These are phyloP conservation scores for Hebeloma cylindrosporum DNA, from an alignment of 768 basidiomycete species.

Conservation along the genomic window DNA sequence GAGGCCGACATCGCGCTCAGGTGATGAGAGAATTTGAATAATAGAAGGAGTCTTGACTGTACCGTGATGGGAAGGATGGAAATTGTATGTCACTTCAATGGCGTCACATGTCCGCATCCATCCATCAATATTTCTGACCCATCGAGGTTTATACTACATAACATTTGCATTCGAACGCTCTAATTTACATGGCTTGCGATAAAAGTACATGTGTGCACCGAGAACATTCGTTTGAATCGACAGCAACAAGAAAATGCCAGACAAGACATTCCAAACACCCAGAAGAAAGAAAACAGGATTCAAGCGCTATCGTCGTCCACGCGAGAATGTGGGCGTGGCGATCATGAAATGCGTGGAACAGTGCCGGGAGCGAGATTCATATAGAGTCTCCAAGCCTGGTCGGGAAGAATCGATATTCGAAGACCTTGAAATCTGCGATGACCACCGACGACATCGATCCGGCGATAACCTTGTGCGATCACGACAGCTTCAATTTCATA, in stretches of 20 bases:
- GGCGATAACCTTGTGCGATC: constrained; percentile 38
- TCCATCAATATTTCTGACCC: constrained; percentile 5
- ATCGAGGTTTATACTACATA: too few relatives aligned
- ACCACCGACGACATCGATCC: constrained; percentile 52
- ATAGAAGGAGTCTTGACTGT: neutral
- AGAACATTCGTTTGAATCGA: too few relatives aligned
- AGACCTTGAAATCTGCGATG: constrained; percentile 47
- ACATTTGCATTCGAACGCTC: too few relatives aligned
- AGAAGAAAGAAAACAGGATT: neutral
- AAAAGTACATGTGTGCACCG: too few relatives aligned
- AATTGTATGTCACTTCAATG: neutral
- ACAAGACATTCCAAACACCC: neutral
- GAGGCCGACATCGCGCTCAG: constrained; percentile 32
- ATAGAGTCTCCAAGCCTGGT: constrained; percentile 45
- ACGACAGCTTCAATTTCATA: constrained; percentile 41
- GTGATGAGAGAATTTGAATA: neutral
- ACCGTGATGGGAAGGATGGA: constrained; percentile 1
- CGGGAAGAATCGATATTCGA: constrained; percentile 33
- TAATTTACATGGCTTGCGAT: too few relatives aligned
- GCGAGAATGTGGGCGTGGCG: neutral
- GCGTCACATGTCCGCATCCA: neutral
- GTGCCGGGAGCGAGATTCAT: constrained; percentile 43
- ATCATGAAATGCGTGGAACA: constrained; percentile 7
- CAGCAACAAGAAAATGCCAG: too few relatives aligned
- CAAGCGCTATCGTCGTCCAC: neutral